These are phyloP conservation scores for Claviceps africana DNA, from an alignment of 2,329 filamentous ascomycete species.

Conservation along the genomic window DNA sequence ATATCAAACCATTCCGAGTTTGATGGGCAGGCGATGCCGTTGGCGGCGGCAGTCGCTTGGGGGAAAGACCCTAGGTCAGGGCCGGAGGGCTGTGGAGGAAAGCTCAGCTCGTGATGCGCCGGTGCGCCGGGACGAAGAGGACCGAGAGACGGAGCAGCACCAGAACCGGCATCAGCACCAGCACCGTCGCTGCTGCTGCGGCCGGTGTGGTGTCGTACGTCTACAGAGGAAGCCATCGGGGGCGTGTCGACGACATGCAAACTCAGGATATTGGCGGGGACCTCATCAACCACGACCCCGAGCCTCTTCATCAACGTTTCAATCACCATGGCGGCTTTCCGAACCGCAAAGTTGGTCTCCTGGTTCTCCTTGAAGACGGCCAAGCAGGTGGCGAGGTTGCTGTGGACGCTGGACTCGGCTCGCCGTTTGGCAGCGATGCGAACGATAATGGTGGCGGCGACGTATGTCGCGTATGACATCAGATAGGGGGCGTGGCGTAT, in stretches of 20 bases:
- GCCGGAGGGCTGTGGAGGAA: no score
- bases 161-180: not conserved
- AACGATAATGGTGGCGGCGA: slow-evolving; percentile 36
- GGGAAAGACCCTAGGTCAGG: no score
- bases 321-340: slow-evolving; percentile 25
- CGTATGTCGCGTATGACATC: slow-evolving; percentile 41
- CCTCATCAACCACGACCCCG: slow-evolving; percentile 15
- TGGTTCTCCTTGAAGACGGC: slow-evolving; percentile 33
- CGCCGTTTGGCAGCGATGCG: slow-evolving; percentile 34
- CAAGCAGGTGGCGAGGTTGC: slow-evolving; percentile 28
- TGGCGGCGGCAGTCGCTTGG: no score
- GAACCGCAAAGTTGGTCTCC: slow-evolving; percentile 34
- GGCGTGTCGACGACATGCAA: not conserved
- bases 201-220: not conserved
- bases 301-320: slow-evolving; percentile 28
- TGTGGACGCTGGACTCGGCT: slow-evolving; percentile 23
- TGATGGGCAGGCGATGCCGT: no score
- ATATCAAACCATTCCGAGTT: slow-evolving; percentile 18
- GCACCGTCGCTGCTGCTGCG: not conserved
- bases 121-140: not conserved
- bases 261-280: slow-evolving; percentile 5
- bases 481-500: slow-evolving; percentile 35
- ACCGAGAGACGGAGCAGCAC: not conserved
- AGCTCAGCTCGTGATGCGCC: no score
- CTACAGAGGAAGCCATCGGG: not conserved